phyloP scores from a whole-genome alignment of 2,329 filamentous ascomycete species.

The Sporothrix inflata region DNA sequence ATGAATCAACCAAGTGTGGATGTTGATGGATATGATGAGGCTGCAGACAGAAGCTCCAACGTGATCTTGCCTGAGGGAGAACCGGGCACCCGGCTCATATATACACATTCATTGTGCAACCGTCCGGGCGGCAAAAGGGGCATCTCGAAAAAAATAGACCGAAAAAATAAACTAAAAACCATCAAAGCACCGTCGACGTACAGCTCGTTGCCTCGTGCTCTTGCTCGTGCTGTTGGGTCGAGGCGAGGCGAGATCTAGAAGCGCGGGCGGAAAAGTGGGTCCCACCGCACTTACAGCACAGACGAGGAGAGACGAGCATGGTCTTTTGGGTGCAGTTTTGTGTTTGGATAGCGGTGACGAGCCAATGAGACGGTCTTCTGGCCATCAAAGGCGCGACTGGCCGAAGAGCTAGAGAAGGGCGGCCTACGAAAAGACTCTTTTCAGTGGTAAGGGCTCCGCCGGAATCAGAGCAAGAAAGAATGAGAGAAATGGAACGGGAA shows the following conservation, averaged over 20 bases:
- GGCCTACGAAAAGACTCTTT: neutral
- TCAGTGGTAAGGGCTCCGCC: neutral
- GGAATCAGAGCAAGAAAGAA: neutral
- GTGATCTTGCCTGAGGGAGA: neutral
- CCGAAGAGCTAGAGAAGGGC: neutral
- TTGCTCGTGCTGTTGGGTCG: conserved; percentile 18
- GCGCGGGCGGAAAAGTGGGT: neutral
- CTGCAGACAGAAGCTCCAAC: neutral
- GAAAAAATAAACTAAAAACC: neutral
- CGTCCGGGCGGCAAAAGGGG: neutral
- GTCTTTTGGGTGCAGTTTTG: neutral
- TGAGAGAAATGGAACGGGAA: too few species aligned
- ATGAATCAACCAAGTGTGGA: neutral
- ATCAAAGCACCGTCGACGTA: neutral
- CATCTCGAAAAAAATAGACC: neutral
- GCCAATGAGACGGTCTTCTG: neutral
- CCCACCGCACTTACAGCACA: neutral
- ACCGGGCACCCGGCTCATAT: conserved; percentile 8
- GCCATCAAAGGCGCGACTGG: neutral
- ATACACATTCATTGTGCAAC: neutral
- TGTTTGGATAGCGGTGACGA: neutral
- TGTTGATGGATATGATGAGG: neutral
- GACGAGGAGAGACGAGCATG: neutral
- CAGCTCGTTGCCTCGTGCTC: conserved; percentile 1
- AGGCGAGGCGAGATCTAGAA: neutral